Evolutionary conservation across 139 green algal genomes (phyloP).

Genomic region (Picochlorum sp.): DNA sequence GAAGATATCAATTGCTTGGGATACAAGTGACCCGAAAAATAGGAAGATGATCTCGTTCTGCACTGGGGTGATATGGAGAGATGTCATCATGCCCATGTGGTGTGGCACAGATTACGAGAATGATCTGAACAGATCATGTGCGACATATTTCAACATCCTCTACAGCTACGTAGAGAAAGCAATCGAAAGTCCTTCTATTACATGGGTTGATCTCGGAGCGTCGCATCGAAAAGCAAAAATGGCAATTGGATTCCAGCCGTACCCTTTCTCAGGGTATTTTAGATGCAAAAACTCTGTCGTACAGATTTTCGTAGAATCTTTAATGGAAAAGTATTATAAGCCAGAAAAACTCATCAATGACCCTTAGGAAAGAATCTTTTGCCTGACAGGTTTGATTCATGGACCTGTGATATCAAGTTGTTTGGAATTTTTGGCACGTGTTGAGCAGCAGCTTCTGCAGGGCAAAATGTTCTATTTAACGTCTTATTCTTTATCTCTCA

Average conservation of each 20-base stretch:
- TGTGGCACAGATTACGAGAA: conserved; percentile 35
- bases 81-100: conserved; percentile 36
- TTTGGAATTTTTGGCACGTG: not conserved
- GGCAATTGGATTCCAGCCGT: conserved; percentile 23
- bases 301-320: conserved; percentile 17
- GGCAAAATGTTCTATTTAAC: too few species aligned
- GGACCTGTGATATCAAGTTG: too few species aligned
- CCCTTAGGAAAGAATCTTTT: conserved; percentile 9
- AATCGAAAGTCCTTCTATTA: conserved; percentile 26
- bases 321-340: conserved; percentile 23
- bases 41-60: conserved; percentile 25
- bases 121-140: conserved; percentile 21
- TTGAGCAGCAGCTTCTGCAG: too few species aligned
- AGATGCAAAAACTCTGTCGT: conserved; percentile 29
- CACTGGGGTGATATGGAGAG: conserved; percentile 22
- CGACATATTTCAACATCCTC: conserved; percentile 33
- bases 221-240: conserved; percentile 22
- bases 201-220: conserved; percentile 32
- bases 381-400: not conserved
- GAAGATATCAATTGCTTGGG: conserved; percentile 2
- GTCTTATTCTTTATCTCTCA: too few species aligned
- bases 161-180: conserved; percentile 23
- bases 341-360: conserved; percentile 13
- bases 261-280: conserved; percentile 31
- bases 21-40: conserved; percentile 11